phyloP scores from a whole-genome alignment of 176 grass and related monocot species.

The Rhipidocladum racemiflorum region DNA sequence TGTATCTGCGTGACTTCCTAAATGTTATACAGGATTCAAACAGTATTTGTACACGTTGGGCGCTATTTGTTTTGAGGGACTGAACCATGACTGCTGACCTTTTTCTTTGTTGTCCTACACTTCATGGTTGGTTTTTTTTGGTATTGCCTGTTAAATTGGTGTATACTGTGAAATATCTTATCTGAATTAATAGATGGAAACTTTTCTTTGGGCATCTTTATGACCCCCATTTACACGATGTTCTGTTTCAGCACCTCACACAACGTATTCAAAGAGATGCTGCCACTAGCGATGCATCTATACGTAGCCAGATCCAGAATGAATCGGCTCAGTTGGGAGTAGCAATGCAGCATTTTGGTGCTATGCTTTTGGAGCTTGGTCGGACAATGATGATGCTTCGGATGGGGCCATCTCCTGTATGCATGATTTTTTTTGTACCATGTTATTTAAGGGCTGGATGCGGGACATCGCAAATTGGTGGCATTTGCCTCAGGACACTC shows the following conservation, averaged over 20 bases:
- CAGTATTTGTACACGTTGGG: neutral
- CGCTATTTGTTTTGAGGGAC: neutral
- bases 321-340: conserved; percentile 74
- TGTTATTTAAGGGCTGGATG: no score
- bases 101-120: neutral
- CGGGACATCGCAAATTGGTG: no score
- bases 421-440: neutral
- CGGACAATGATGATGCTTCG: conserved; percentile 89
- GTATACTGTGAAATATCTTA: neutral
- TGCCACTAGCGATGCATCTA: conserved; percentile 44
- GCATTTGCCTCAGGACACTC: no score
- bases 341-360: conserved; percentile 83
- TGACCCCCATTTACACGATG: neutral
- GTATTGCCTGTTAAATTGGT: neutral
- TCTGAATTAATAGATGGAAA: neutral
- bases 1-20: neutral
- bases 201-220: neutral
- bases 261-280: conserved; percentile 58
- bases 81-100: neutral
- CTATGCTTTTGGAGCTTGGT: conserved; percentile 92
- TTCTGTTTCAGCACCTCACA: conserved; percentile 54
- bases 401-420: conserved; percentile 77
- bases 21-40: neutral
- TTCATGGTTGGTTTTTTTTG: neutral
- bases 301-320: conserved; percentile 71